phyloP scores from a whole-genome alignment of 2,329 filamentous ascomycete genomes.

The Xylaria polymorpha region DNA sequence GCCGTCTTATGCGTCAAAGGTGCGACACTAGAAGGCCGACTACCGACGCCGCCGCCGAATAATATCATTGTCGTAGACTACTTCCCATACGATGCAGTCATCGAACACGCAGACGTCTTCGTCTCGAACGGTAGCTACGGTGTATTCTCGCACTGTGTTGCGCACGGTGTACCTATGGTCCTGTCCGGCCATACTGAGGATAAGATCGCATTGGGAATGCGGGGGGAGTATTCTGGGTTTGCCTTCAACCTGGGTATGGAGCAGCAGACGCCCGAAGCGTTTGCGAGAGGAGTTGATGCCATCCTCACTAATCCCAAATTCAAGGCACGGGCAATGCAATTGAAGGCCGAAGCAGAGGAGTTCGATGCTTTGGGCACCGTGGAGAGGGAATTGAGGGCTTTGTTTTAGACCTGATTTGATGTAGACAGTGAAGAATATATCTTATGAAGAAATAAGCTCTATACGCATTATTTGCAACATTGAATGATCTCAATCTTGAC shows the following conservation, averaged over 20 bases:
- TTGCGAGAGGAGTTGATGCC: conserved; percentile 27
- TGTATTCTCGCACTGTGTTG: conserved; percentile 58
- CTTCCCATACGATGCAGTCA: conserved; percentile 51
- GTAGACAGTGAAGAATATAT: neutral
- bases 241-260: conserved; percentile 57
- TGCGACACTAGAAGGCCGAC: conserved; percentile 44
- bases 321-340: conserved; percentile 30
- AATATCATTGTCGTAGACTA: conserved; percentile 52
- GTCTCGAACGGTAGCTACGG: conserved; percentile 63
- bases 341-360: conserved; percentile 25
- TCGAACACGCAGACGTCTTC: conserved; percentile 54
- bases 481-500: no score
- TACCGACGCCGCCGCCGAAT: conserved; percentile 25
- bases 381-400: conserved; percentile 32
- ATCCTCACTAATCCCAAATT: conserved; percentile 24
- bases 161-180: conserved; percentile 60
- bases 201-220: conserved; percentile 56
- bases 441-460: neutral
- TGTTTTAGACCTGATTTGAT: no score
- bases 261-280: conserved; percentile 29
- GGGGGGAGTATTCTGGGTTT: conserved; percentile 58
- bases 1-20: conserved; percentile 50
- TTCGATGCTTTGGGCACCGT: conserved; percentile 32
- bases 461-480: neutral
- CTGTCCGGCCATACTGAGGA: conserved; percentile 57